phyloP scores from a whole-genome alignment of 73 alveolate species.

The Durusdinium trenchii region DNA sequence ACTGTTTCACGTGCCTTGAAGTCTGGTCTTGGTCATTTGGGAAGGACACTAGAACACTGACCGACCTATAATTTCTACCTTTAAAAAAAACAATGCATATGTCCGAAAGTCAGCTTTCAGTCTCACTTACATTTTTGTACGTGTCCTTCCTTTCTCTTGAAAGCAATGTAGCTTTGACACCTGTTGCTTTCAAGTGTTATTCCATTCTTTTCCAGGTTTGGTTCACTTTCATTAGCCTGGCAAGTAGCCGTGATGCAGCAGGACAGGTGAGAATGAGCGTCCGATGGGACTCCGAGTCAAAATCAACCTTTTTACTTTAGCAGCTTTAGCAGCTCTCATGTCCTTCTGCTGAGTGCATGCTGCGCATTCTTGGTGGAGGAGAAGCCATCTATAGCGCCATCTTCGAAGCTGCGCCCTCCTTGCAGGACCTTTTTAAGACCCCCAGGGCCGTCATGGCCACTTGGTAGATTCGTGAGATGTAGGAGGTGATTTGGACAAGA shows the following conservation, averaged over 20 bases:
- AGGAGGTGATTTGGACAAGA: no score
- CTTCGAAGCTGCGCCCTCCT: slow-evolving; percentile 86
- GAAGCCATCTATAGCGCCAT: slow-evolving; percentile 88
- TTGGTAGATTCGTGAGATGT: neutral
- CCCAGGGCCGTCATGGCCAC: slow-evolving; percentile 81
- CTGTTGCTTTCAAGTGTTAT: neutral
- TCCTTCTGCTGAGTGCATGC: no score
- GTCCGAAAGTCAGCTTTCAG: no score
- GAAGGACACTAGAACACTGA: no score
- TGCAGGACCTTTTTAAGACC: slow-evolving; percentile 80
- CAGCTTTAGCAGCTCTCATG: no score
- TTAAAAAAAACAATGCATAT: no score
- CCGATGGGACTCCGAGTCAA: neutral
- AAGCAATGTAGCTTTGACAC: no score
- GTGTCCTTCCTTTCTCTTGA: no score
- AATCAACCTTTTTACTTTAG: neutral
- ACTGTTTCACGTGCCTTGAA: no score
- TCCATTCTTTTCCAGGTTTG: slow-evolving; percentile 14
- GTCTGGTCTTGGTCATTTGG: no score
- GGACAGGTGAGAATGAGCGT: slow-evolving; percentile 11
- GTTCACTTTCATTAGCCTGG: slow-evolving; percentile 50
- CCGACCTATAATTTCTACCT: no score
- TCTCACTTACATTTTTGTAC: no score
- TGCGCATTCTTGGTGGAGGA: neutral
- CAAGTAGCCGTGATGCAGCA: slow-evolving; percentile 71